These are phyloP conservation scores for Erythrophleum fordii DNA, from an alignment of 306 rosid species.

Conservation along the genomic window DNA sequence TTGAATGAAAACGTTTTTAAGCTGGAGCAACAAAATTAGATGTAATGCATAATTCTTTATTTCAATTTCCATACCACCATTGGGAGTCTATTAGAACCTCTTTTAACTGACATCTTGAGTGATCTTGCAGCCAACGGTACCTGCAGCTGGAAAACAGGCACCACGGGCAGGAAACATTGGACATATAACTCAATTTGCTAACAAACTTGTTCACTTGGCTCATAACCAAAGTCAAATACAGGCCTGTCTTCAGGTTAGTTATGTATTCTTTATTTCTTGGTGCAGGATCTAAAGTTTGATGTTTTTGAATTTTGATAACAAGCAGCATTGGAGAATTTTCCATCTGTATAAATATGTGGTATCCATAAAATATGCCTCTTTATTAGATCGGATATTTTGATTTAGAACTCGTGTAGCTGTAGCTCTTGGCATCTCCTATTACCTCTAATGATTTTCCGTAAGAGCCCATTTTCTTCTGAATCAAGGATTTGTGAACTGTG, in stretches of 20 bases:
- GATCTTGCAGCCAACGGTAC: constrained; percentile 75
- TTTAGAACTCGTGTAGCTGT: background rate
- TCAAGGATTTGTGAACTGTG: constrained; percentile 8
- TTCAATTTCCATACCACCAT: background rate
- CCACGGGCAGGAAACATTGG: constrained; percentile 91
- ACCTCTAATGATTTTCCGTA: background rate
- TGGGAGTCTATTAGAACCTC: background rate
- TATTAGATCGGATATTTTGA: constrained; percentile 14
- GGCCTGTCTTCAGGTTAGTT: constrained; percentile 79
- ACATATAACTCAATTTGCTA: constrained; percentile 78
- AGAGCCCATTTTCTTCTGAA: constrained; percentile 11
- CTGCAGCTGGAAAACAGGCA: constrained; percentile 65
- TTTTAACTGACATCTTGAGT: constrained; percentile 33
- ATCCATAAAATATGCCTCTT: constrained; percentile 16
- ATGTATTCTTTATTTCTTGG: background rate
- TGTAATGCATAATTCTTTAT: constrained; percentile 16
- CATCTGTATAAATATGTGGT: background rate
- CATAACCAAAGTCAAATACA: constrained; percentile 64
- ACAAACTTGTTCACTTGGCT: constrained; percentile 79
- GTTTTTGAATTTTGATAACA: background rate
- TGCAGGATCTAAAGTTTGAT: background rate
- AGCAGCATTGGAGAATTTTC: background rate
- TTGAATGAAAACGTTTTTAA: constrained; percentile 6
- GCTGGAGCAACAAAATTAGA: constrained; percentile 16
- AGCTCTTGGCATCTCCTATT: constrained; percentile 15